Conservation (phyloP, 106 monocot genomes). For the Posidonia australis region DNA sequence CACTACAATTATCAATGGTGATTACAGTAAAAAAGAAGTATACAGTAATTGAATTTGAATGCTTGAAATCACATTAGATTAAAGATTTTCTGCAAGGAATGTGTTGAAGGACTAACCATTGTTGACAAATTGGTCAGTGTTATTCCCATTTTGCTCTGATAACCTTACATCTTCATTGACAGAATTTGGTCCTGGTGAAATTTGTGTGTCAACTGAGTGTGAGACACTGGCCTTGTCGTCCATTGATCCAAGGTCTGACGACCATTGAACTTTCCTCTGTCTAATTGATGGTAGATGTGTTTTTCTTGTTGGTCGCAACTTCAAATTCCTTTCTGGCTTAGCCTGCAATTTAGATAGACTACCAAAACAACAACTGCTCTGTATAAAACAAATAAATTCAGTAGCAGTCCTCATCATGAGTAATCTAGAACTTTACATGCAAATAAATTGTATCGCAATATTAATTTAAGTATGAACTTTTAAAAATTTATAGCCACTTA, state of each 20-base stretch:
- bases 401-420: background rate
- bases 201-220: background rate
- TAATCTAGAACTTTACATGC: background rate
- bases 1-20: too few relatives aligned
- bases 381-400: background rate
- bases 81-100: background rate
- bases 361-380: constrained; percentile 2
- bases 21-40: too few relatives aligned
- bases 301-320: background rate
- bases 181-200: background rate
- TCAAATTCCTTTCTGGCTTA: background rate
- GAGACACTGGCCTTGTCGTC: constrained; percentile 3
- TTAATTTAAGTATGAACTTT: background rate
- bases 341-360: background rate
- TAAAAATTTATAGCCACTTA: background rate
- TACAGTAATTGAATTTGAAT: too few relatives aligned
- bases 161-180: background rate
- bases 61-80: too few relatives aligned
- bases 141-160: background rate
- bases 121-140: background rate
- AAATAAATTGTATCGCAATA: background rate
- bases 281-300: background rate
- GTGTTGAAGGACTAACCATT: constrained; percentile 4
- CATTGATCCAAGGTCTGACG: background rate
- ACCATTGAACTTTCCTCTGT: background rate